Base-by-base conservation (phyloP, 495 filamentous ascomycete species). In the Cenococcum geophilum region DNA sequence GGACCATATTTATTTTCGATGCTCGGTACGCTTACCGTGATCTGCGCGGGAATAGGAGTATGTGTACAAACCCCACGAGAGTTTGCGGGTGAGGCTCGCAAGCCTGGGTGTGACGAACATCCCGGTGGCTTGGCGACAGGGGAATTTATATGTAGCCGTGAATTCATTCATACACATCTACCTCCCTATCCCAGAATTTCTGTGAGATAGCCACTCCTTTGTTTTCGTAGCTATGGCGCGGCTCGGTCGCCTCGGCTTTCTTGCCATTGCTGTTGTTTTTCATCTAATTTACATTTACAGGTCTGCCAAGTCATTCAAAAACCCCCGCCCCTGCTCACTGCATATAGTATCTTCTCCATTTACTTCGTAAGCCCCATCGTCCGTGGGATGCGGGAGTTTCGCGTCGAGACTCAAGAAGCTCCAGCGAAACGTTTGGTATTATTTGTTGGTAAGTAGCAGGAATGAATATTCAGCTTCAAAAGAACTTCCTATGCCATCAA, bases 351-450 rank as follows among this genome's bases (percentile, higher is more conserved):
- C 65, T 99, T 99, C 74, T 95, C 97, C 72, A 95, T 97, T 63
- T 99, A 99, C 76, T 99, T 99, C 72, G 90, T 97, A 65, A 96
- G 91, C 70, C 95, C 95, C 18, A 95, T 99, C 66, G 95, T 97
- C 40, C 87, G 84, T 80, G 95, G 95, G 68, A 97, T 99, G 95
- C 82, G 79, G 65, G 80, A 89, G 55, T 92, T 88, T 75, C 75
- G 74, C 36, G 79, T 93, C 43, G 83, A 91, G 49, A 77, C 87
- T 54, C 76, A 83, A 37, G 82, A 86, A 73, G 82, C 91, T 14
- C 93, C 93, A 25, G 92, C 95, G 5, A 86, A 89, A 75, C 84
- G 95, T 57, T 82, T 99, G 51, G 86, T 99, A 57, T 82, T 99
- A 12, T 95, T 93, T 71, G 95, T 99, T 63, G 93, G 95, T 88